Conservation (phyloP, 352 stramenopile species). For the Elongisporangium undulatum region DNA sequence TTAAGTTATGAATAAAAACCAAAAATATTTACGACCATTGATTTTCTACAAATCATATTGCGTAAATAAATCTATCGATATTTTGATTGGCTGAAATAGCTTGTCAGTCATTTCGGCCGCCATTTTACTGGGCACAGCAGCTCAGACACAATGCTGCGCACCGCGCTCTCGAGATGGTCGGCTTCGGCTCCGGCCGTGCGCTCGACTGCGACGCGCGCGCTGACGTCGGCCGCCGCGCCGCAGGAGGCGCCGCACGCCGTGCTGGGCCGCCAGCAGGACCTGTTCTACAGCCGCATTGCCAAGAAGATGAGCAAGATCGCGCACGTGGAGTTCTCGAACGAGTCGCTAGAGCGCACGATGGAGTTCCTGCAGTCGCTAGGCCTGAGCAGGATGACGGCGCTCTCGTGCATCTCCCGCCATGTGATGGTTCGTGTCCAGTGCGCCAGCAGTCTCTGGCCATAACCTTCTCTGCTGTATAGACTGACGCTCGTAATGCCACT, state of each 20-base stretch:
- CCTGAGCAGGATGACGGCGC: conserved; percentile 20
- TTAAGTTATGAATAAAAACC: too few species aligned
- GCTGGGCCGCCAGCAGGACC: conserved; percentile 5
- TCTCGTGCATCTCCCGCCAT: conserved; percentile 28
- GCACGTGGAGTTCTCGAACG: conserved; percentile 10
- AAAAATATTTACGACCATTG: too few species aligned
- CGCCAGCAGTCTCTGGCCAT: not conserved
- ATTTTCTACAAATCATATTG: not conserved
- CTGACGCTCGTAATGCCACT: not conserved
- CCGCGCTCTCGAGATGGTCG: not conserved
- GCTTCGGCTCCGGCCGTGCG: not conserved
- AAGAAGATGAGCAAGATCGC: conserved; percentile 22
- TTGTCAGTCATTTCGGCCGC: not conserved
- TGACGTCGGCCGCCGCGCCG: not conserved
- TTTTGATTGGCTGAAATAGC: not conserved
- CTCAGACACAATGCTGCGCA: not conserved
- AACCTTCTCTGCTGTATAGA: not conserved
- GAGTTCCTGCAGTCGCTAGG: conserved; percentile 26
- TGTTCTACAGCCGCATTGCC: conserved; percentile 32
- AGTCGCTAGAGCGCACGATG: conserved; percentile 20
- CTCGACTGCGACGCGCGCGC: not conserved
- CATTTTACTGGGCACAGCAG: not conserved
- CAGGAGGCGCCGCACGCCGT: not conserved
- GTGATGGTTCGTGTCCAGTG: conserved; percentile 22
- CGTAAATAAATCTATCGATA: not conserved